Evolutionary conservation across 2,329 filamentous ascomycete genomes (phyloP).

Genomic region (Diaporthe citri): DNA sequence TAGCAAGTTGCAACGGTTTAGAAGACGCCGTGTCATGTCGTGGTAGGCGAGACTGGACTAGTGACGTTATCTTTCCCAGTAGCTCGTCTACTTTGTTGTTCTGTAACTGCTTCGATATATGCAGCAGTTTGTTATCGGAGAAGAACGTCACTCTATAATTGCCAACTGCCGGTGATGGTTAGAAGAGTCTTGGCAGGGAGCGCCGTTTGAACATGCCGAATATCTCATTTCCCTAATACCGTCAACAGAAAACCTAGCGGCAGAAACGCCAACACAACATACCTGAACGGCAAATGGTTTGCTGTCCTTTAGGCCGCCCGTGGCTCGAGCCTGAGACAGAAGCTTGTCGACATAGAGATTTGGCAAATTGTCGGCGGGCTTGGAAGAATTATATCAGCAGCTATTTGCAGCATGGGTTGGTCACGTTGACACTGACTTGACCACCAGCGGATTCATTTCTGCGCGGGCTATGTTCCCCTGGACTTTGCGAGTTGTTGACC

Average conservation of each 20-base stretch:
- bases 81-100: conserved; percentile 49
- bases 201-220: conserved; percentile 42
- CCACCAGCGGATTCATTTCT: neutral
- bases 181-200: conserved; percentile 7
- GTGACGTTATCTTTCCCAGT: neutral
- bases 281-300: conserved; percentile 45
- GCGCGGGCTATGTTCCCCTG: neutral
- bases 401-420: neutral
- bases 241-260: neutral
- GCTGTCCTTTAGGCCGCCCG: conserved; percentile 36
- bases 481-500: conserved; percentile 20
- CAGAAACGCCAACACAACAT: conserved; percentile 22
- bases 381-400: neutral
- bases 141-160: conserved; percentile 27
- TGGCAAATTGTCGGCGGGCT: conserved; percentile 6
- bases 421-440: neutral
- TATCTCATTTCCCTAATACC: conserved; percentile 46
- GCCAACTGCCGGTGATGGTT: neutral
- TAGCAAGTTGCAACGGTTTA: conserved; percentile 10
- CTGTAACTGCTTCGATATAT: conserved; percentile 37
- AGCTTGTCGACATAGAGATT: conserved; percentile 28
- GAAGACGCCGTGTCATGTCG: conserved; percentile 6
- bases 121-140: conserved; percentile 15
- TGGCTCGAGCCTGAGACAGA: conserved; percentile 24
- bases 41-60: conserved; percentile 16